Evolutionary conservation across 169 alveolate genomes (phyloP), one percentile per base, ranked within the genome.

Genomic region (Eimeria praecox): DNA sequence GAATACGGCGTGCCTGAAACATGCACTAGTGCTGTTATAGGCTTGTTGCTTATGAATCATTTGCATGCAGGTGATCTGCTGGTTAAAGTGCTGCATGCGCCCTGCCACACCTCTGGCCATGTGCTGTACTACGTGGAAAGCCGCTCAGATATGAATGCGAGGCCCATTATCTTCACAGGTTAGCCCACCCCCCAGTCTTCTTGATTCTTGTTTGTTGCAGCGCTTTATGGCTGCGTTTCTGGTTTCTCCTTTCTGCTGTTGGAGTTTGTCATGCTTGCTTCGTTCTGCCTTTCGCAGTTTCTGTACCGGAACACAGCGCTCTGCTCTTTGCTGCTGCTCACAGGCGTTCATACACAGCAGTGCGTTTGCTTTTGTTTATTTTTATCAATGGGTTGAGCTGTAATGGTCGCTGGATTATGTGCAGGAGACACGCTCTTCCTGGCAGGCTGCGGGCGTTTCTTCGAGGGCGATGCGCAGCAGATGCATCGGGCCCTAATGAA

Each of bases 71-170:
- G 98, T 16, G 97, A 95, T 33, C 77, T 98, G 64, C 95, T 77
- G 64, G 96, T 99, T 14, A 97, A 91, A 80, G 97, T 98, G 83
- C 88, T 98, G 62, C 98, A 98, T 52, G 99, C 99, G 30, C 99
- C 99, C 9, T 99, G 99, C 95, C 99, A 99, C 96, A 99, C 99
- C n/a, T 97, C 92, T 77, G 99, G 99, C 2, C 99, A 99, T 69
- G 97, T 98, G 78, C 96, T 99, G 85, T 99, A 98, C 97, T 98
- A 98, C 92, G 97, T 98, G 92, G 92, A 83, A 33, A 83, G 92
- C 75, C 92, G 92, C 75, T n/a, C 92, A 0, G 92, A 83, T 71
- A 94, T 95, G 40, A 95, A 78, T 44, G 69, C 94, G 1, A 94
- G 92, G n/a, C 96, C 95, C 27, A 89, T 95, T 30, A 18, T 95